Evolutionary conservation across 2,329 filamentous ascomycete species (phyloP).

Genomic region (Colletotrichum musae): DNA sequence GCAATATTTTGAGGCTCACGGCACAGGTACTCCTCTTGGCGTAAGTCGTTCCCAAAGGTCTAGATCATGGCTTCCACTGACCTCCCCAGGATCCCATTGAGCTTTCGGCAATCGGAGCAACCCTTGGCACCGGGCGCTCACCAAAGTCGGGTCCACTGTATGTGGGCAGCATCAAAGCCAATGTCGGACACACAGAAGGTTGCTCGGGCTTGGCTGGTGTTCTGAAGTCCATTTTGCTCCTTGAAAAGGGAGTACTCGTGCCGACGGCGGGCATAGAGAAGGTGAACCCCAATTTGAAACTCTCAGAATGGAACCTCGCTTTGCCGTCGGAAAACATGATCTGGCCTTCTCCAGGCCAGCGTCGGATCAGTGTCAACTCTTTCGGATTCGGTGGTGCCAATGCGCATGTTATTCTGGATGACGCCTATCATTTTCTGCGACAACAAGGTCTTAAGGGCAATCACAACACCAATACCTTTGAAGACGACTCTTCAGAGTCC

Average conservation of each 20-base stretch:
- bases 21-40: slow-evolving; percentile 52
- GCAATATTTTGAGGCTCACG: slow-evolving; percentile 61
- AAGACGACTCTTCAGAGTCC: slow-evolving; percentile 19
- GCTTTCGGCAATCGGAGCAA: slow-evolving; percentile 61
- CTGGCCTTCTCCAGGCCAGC: slow-evolving; percentile 53
- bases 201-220: slow-evolving; percentile 58
- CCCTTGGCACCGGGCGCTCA: slow-evolving; percentile 56
- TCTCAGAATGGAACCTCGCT: slow-evolving; percentile 43
- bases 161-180: slow-evolving; percentile 52
- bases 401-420: slow-evolving; percentile 47
- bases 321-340: slow-evolving; percentile 48
- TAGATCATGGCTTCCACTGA: slow-evolving; percentile 51
- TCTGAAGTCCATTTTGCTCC: slow-evolving; percentile 58
- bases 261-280: slow-evolving; percentile 65
- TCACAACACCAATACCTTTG: slow-evolving; percentile 2
- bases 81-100: slow-evolving; percentile 68
- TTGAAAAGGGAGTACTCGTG: slow-evolving; percentile 61
- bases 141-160: slow-evolving; percentile 47
- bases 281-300: slow-evolving; percentile 59
- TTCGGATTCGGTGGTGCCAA: slow-evolving; percentile 39
- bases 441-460: slow-evolving; percentile 5
- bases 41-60: not conserved
- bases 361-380: slow-evolving; percentile 57
- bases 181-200: slow-evolving; percentile 60
- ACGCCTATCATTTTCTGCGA: slow-evolving; percentile 39